Base-by-base conservation (phyloP, 2,329 filamentous ascomycete species). In the Paraconiothyrium sp. region DNA sequence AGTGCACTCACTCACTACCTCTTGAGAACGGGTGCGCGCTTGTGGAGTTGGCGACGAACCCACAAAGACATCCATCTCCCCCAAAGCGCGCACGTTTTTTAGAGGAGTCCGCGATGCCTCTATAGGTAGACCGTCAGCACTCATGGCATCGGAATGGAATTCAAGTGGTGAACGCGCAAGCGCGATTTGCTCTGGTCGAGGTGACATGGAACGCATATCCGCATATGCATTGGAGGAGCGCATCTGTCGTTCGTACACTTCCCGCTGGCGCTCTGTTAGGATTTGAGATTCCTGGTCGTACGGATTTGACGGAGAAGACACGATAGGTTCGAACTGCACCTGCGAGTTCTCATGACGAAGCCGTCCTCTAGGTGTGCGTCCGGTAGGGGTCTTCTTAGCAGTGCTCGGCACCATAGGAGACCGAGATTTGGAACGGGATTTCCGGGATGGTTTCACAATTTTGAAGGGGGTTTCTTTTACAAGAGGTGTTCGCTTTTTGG, bases 311-410 rank as follows among this genome's bases (percentile, higher is more conserved):
- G 84, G 80, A 0, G 89, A 87, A 13, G 88, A 87, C 34, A 86
- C 85, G 50, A 94, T 90, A 0, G 88, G 81, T 2, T 90, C 87
- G 71, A 95, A 95, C 47, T 92, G 85, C 30, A 96, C 85, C 71
- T 96, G 93, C 0, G 92, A 96, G 76, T 96, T 86, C 64, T 97
- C 88, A 68, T 97, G 93, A 37, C 91, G 87, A 32, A 89, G 82
- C 61, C 86, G 86, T 20, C 85, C 82, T 50, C 84, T 86, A 13
- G 78, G 76, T 54, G 76, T 80, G 32, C 65, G 68, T 48, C 71
- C 70, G 14, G 69, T 58, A 54, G 75, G 60, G 14, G 54, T 54
- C 62, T 68, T 72, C 58, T 66, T 71, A 35, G 59, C 70, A 32
- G 64, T 61, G 34, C 64, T 67, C 0, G 71, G 61, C 0, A 72